phyloP scores from a whole-genome alignment of 1,139 yeast species.

The Spathaspora sp. region DNA sequence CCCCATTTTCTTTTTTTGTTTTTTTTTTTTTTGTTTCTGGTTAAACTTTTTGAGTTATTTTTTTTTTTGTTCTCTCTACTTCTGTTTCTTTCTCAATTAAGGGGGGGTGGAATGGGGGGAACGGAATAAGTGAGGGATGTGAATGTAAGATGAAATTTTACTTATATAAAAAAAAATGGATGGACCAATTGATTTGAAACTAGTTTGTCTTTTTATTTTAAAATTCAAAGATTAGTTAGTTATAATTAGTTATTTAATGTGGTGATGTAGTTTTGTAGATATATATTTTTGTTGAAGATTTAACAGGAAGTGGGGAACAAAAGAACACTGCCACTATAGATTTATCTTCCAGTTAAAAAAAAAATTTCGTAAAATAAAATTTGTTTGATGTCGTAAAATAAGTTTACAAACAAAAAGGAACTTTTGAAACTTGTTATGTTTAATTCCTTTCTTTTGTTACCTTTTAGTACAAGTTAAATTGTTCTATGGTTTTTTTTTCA shows the following conservation, averaged over 20 bases:
- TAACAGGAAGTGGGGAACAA: neutral
- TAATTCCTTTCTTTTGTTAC: neutral
- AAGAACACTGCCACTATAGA: neutral
- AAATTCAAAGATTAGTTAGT: too few relatives aligned
- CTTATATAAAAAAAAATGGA: neutral
- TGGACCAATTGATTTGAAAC: neutral
- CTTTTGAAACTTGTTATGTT: neutral
- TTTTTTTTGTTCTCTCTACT: neutral
- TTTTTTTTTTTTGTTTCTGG: neutral
- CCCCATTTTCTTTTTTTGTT: constrained; percentile 9
- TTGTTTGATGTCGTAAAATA: neutral
- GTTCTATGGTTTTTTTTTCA: neutral
- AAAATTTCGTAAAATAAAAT: neutral
- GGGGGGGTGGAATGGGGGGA: neutral
- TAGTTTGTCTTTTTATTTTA: neutral
- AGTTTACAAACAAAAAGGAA: neutral
- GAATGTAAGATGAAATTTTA: neutral
- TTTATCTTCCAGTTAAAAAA: too few relatives aligned
- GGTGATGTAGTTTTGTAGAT: too few relatives aligned
- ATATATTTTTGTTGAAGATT: too few relatives aligned
- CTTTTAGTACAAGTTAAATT: neutral
- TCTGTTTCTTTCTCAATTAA: neutral
- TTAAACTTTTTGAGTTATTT: neutral
- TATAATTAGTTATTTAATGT: too few relatives aligned
- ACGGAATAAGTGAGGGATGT: neutral